Evolutionary conservation across 225 moss, liverwort and hornwort genomes (phyloP), one percentile per base, ranked within the genome.

Genomic region (Marchantia polymorpha): DNA sequence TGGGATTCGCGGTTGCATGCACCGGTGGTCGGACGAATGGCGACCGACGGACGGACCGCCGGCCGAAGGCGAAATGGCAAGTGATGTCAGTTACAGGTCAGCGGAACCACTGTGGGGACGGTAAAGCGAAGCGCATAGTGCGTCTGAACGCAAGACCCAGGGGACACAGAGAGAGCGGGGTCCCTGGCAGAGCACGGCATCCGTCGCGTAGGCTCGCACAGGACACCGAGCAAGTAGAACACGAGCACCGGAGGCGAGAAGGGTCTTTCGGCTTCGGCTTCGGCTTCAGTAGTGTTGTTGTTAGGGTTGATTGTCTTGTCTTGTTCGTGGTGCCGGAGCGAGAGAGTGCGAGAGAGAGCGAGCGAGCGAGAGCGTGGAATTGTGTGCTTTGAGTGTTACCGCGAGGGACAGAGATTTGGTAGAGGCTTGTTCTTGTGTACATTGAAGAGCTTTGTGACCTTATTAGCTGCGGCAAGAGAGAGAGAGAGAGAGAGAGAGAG

Each of bases 251-350:
- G 22, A 61, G 60, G 60, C 20, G 60, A 20, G 47, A 70, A 49
- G 70, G 70, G 69, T 17, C 70, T 71, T 71, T 48, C 15, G 49
- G 70, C 70, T 7, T 71, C 17, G 10, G 64, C 13, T n/a, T n/a
- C n/a, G n/a, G n/a, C n/a, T n/a, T n/a, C n/a, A n/a, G 64, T 25
- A 25, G 60, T 20, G 26, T 64, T 69, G 69, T 69, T 6, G 73
- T 73, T 73, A 73, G 73, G 73, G 73, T 73, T 73, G 72, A 7
- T 51, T 51, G 72, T 72, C 46, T 16, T 46, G 49, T 49, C 15
- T 71, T 71, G 20, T 22, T 20, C 11, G 8, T 47, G 70, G n/a
- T 46, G 9, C 3, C 39, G 30, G 20, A 46, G 30, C 9, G 48
- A n/a, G 70, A 49, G 70, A 22, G 7, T 71, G 49, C 10, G 49